Evolutionary conservation across 805 yeast species (phyloP).

Genomic region (Ogataea henricii): DNA sequence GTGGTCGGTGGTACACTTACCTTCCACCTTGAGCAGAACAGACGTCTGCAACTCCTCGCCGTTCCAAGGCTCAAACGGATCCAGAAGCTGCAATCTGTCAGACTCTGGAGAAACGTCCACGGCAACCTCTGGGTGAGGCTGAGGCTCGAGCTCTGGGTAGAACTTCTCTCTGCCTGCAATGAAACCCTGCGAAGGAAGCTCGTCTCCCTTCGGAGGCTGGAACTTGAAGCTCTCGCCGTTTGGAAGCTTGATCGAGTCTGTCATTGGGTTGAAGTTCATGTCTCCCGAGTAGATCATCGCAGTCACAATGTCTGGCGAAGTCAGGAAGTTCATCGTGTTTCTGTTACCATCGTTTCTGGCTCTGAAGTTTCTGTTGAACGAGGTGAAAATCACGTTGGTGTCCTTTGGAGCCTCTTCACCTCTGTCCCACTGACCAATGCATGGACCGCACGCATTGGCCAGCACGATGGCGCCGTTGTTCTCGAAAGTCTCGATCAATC

Average conservation of each 20-base stretch:
- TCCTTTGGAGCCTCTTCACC: constrained; percentile 83
- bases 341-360: constrained; percentile 99
- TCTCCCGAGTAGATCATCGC: constrained; percentile 96
- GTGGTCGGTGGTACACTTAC: constrained; percentile 98
- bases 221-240: constrained; percentile 91
- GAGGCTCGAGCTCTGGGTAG: constrained; percentile 58
- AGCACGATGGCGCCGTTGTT: constrained; percentile 92
- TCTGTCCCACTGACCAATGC: constrained; percentile 99
- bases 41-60: constrained; percentile 79
- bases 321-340: constrained; percentile 93
- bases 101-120: constrained; percentile 75
- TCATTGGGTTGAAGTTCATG: constrained; percentile 93
- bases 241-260: constrained; percentile 82
- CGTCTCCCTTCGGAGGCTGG: constrained; percentile 84
- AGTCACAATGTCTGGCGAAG: constrained; percentile 95
- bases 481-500: constrained; percentile 82
- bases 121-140: constrained; percentile 52
- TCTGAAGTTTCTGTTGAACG: constrained; percentile 97
- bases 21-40: constrained; percentile 87
- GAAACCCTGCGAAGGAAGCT: constrained; percentile 88
- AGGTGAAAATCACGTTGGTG: constrained; percentile 94
- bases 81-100: constrained; percentile 87
- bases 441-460: constrained; percentile 99
- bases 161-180: constrained; percentile 73
- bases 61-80: constrained; percentile 85